Evolutionary conservation across 2,329 filamentous ascomycete genomes (phyloP).

Genomic region (Apiospora koreana): DNA sequence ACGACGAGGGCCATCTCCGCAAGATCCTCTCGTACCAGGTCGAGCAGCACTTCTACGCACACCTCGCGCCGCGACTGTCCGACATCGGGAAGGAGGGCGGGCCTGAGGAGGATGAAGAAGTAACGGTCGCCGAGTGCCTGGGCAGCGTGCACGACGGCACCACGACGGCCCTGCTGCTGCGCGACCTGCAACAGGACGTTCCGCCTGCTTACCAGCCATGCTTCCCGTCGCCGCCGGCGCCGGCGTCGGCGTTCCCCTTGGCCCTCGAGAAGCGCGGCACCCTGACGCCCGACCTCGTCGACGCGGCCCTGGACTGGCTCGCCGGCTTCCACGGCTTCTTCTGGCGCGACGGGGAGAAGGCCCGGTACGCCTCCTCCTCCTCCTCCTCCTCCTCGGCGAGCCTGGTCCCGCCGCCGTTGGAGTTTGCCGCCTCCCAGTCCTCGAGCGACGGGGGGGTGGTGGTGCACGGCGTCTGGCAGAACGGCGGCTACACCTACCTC

Average conservation of each 20-base stretch:
- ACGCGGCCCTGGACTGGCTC: constrained; percentile 62
- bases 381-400: constrained; percentile 23
- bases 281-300: constrained; percentile 48
- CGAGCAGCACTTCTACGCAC: constrained; percentile 65
- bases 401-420: constrained; percentile 17
- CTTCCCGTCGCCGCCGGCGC: constrained; percentile 36
- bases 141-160: constrained; percentile 26
- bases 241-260: constrained; percentile 54
- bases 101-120: constrained; percentile 26
- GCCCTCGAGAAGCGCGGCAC: constrained; percentile 54
- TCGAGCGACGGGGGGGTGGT: background rate
- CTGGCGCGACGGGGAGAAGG: constrained; percentile 34
- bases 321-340: constrained; percentile 60
- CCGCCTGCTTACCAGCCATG: background rate
- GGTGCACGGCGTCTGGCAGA: constrained; percentile 53
- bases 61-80: constrained; percentile 52
- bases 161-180: constrained; percentile 25
- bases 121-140: constrained; percentile 51
- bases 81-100: background rate
- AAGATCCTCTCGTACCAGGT: constrained; percentile 69
- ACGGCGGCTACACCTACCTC: constrained; percentile 70
- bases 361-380: constrained; percentile 21
- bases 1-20: constrained; percentile 62
- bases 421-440: background rate
- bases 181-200: constrained; percentile 21